Base-by-base conservation (phyloP, 179 eudicot genomes). In the Silene noctiflora region DNA sequence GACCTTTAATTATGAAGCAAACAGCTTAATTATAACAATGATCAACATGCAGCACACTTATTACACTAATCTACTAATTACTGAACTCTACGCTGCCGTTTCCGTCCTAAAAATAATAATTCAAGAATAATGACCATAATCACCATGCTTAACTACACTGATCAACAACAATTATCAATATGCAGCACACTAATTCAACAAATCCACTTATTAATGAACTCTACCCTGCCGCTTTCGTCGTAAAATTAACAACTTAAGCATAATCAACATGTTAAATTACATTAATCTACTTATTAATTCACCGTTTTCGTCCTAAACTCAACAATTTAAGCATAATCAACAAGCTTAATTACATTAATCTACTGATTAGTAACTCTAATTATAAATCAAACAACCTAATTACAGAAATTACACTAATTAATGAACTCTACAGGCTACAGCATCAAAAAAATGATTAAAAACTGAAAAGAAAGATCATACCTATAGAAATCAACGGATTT, bases 401-500 rank as follows among this genome's bases (percentile, higher is more conserved):
- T 53, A 17, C n/a, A 42, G 13, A 9, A 8, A 42, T 42, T 42
- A 76, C 7, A 35, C 42, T 35, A 35, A 35, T 6, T 35, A 35
- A 35, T 35, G 73, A 20, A 27, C 14, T 69, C 55, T 39, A 10
- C 33, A 0, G n/a, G 62, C 55, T 39, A 10, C 33, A 0, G n/a
- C 4, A 13, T 33, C 12, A 13, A 19, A 22, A 61, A 1, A 64
- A 33, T 53, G 20, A 53, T 24, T 72, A 39, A 71, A 27, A 48
- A 66, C 64, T 33, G 8, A 14, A 14, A 39, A 35, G 8, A 65
- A 48, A 67, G 44, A 78, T 78, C 79, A 22, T 11, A 90, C 91
- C 94, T 83, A 82, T 88, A 90, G 65, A 90, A 90, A 84, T 90
- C 94, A 20, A 90, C 88, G 72, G 94, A 86, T 90, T 90, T 90